Percentiles rank a stretch among this genome's conserved stretches.
Evolutionary conservation across 1,284 basidiomycete genomes (phyloP).

Genomic region (Vanrija sp.): DNA sequence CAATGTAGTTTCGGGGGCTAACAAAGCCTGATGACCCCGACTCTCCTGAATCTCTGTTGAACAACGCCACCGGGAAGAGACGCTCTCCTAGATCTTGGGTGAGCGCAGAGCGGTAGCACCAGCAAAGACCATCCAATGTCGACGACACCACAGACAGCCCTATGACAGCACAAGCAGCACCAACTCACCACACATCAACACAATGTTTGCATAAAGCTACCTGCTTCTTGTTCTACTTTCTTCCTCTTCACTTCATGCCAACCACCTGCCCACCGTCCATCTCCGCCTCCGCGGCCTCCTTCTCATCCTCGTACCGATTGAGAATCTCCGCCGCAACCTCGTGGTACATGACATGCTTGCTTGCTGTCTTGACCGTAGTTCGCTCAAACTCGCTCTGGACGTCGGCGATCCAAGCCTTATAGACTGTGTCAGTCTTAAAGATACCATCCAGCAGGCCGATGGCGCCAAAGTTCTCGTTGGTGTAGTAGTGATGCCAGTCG

Average conservation of each 20-base stretch:
- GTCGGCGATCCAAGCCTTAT: background rate
- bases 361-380: background rate
- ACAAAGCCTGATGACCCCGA: no score
- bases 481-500: background rate
- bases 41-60: no score
- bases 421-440: background rate
- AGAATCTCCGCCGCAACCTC: background rate
- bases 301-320: background rate
- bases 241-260: background rate
- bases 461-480: background rate
- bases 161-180: no score
- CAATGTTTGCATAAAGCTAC: no score
- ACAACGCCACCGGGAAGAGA: no score
- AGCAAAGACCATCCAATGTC: no score
- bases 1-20: no score
- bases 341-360: background rate
- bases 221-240: no score
- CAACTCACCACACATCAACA: no score
- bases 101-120: no score
- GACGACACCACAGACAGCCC: no score
- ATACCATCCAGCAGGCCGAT: background rate
- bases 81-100: no score
- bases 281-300: background rate
- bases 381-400: background rate
- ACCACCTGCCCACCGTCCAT: background rate